Percentiles rank a stretch among this genome's conserved stretches.
Evolutionary conservation across 2,329 filamentous ascomycete species (phyloP).

Genomic region (Colletotrichum chrysophilum): DNA sequence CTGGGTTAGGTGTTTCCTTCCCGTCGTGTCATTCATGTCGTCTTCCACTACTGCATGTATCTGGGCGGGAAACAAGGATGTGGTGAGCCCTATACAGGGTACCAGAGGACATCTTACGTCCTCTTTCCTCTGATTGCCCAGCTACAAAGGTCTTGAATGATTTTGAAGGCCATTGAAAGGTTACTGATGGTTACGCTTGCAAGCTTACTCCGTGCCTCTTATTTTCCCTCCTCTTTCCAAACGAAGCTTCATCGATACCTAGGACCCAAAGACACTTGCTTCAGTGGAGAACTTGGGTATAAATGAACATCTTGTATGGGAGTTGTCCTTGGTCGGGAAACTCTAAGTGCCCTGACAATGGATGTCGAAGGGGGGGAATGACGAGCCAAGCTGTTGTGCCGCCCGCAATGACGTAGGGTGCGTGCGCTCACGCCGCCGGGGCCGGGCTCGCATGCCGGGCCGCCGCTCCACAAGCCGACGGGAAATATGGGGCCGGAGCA

Average conservation of each 20-base stretch:
- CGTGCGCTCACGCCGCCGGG: not conserved
- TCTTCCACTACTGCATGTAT: not conserved
- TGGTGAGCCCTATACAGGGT: not conserved
- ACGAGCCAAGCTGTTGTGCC: not conserved
- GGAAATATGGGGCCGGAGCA: not conserved
- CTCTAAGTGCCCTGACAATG: not conserved
- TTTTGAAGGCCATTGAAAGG: not conserved
- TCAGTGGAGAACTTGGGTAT: not conserved
- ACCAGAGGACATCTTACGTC: not conserved
- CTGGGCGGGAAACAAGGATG: not conserved
- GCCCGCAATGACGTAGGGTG: slow-evolving; percentile 11
- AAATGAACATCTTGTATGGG: not conserved
- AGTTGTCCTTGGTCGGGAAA: not conserved
- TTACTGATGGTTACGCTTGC: not conserved
- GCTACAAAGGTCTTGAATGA: not conserved
- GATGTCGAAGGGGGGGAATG: not conserved
- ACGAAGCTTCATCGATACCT: not conserved
- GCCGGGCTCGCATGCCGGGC: not conserved
- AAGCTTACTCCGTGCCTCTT: not conserved
- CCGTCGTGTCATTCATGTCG: not conserved
- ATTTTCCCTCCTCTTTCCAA: not conserved
- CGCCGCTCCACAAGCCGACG: not conserved
- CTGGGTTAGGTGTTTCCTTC: not conserved
- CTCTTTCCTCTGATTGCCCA: not conserved
- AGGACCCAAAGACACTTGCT: not conserved